A percentile compares a stretch with the other conserved stretches of the same genome.
Conservation (phyloP, 805 yeast genomes). For the Cyberlindnera euphorbiiphila region DNA sequence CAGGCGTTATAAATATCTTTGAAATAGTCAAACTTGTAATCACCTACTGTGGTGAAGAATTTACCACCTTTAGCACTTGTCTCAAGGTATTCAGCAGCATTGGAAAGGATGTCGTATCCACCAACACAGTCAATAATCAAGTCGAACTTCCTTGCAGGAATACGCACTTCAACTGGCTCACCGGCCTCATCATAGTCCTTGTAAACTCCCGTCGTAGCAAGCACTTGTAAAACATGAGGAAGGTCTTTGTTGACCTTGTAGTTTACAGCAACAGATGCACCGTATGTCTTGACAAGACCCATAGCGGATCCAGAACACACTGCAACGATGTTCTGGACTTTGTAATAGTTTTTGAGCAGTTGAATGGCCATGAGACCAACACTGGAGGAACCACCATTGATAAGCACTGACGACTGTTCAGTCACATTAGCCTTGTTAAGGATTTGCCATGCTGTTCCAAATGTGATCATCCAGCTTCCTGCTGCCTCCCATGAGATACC, state of each 20-base stretch:
- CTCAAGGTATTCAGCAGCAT: slow-evolving; percentile 41
- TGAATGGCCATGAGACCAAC: slow-evolving; percentile 65
- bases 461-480: slow-evolving; percentile 59
- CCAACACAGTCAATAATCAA: slow-evolving; percentile 71
- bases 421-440: slow-evolving; percentile 35
- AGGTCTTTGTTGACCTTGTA: slow-evolving; percentile 34
- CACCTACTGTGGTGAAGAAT: slow-evolving; percentile 64
- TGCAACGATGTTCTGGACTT: slow-evolving; percentile 49
- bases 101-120: slow-evolving; percentile 44
- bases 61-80: slow-evolving; percentile 41
- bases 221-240: slow-evolving; percentile 18
- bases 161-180: slow-evolving; percentile 22
- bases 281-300: slow-evolving; percentile 39
- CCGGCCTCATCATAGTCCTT: slow-evolving; percentile 29
- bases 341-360: slow-evolving; percentile 47
- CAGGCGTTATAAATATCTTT: slow-evolving; percentile 34
- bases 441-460: slow-evolving; percentile 57
- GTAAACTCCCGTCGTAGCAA: slow-evolving; percentile 30
- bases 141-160: slow-evolving; percentile 43
- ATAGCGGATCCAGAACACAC: slow-evolving; percentile 55
- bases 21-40: slow-evolving; percentile 39
- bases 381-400: slow-evolving; percentile 77
- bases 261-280: slow-evolving; percentile 52
- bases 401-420: slow-evolving; percentile 46
- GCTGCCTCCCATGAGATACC: slow-evolving; percentile 49